Evolutionary conservation across 257 asterid genomes (phyloP).

Genomic region (Plantago major): DNA sequence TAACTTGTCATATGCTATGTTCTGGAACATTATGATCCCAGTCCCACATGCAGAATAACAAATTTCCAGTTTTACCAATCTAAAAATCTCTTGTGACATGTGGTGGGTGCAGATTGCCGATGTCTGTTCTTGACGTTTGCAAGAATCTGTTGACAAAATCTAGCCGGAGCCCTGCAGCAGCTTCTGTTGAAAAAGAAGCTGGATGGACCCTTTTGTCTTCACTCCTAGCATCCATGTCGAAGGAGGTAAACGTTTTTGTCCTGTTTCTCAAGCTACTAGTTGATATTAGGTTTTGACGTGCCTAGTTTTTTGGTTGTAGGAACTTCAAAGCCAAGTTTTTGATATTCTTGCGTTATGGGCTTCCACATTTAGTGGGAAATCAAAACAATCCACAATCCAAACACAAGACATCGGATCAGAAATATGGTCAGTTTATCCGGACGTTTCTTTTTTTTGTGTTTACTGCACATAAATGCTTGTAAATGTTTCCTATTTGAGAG

Average conservation of each 20-base stretch:
- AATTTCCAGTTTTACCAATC: constrained; percentile 10
- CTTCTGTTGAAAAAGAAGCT: constrained; percentile 84
- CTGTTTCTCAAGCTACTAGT: constrained; percentile 14
- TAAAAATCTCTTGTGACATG: constrained; percentile 17
- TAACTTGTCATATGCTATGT: constrained; percentile 2
- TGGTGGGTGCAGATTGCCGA: constrained; percentile 62
- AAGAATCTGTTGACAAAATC: constrained; percentile 74
- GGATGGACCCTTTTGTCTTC: constrained; percentile 97
- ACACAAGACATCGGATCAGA: constrained; percentile 55
- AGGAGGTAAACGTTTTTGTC: constrained; percentile 47
- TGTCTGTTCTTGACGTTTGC: constrained; percentile 80
- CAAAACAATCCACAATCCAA: constrained; percentile 40
- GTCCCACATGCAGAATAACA: neutral
- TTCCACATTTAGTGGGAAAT: constrained; percentile 61
- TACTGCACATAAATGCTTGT: constrained; percentile 13
- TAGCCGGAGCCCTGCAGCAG: constrained; percentile 70
- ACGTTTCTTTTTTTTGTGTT: constrained; percentile 16
- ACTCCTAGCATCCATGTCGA: constrained; percentile 76
- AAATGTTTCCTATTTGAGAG: constrained; percentile 1
- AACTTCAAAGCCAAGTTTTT: constrained; percentile 86
- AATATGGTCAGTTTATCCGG: constrained; percentile 56
- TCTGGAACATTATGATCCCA: constrained; percentile 3
- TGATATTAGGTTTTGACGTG: constrained; percentile 20
- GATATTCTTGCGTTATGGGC: constrained; percentile 96
- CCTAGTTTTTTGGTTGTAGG: constrained; percentile 53